These are phyloP conservation scores for Botrytis byssoidea DNA, from an alignment of 2,329 filamentous ascomycete species.

Conservation along the genomic window DNA sequence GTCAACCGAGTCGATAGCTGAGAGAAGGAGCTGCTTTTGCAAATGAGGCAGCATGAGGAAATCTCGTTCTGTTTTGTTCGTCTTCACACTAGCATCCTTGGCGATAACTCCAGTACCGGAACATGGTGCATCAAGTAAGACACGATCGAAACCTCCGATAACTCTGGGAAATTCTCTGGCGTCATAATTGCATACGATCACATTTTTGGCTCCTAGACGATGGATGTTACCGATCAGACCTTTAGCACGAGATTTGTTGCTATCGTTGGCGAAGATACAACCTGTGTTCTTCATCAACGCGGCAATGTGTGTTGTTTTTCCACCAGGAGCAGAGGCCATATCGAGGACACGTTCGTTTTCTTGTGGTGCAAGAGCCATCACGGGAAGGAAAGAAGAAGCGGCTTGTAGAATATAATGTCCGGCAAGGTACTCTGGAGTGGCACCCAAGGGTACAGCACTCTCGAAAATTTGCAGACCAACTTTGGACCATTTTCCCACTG, in stretches of 20 bases:
- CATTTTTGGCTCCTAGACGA: conserved; percentile 88
- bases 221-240: conserved; percentile 98
- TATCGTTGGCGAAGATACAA: conserved; percentile 93
- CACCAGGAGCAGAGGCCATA: conserved; percentile 90
- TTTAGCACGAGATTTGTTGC: conserved; percentile 88
- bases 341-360: conserved; percentile 89
- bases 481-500: conserved; percentile 98
- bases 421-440: conserved; percentile 94
- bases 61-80: conserved; percentile 94
- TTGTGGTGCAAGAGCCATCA: conserved; percentile 95
- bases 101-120: conserved; percentile 96
- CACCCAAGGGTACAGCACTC: conserved; percentile 74
- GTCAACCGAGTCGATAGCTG: conserved; percentile 93
- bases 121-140: conserved; percentile 91
- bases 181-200: conserved; percentile 93
- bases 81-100: conserved; percentile 96
- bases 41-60: conserved; percentile 91
- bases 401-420: conserved; percentile 98
- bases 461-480: conserved; percentile 97
- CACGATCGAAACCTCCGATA: conserved; percentile 92
- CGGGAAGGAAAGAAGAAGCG: conserved; percentile 92
- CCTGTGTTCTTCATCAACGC: conserved; percentile 98
- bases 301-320: conserved; percentile 95
- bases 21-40: conserved; percentile 89
- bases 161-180: conserved; percentile 91